phyloP scores from a whole-genome alignment of 176 grass and related monocot genomes.

The Triticum aestivum region IWGSC_CS_RefSeq_v2.1 NC_057808.1:290583505-290584004 shows the following conservation, averaged over 20 bases:
- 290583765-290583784: not conserved
- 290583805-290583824: not conserved
- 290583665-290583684: not conserved
- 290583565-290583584: conserved; percentile 88
- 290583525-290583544: conserved; percentile 10
- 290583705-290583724: not conserved
- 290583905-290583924: not conserved
- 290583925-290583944: not conserved
- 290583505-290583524: not conserved
- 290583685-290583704: not conserved
- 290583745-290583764: not conserved
- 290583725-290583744: not conserved
- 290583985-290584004: not conserved
- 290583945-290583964: not conserved
- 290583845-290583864: not conserved
- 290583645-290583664: conserved; percentile 19
- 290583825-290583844: not conserved
- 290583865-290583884: not conserved
- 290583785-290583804: not conserved
- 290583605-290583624: conserved; percentile 91
- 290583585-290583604: conserved; percentile 73
- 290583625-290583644: conserved; percentile 85
- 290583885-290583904: not conserved
- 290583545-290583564: conserved; percentile 96
- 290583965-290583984: not conserved